Evolutionary conservation across 1,284 basidiomycete species (phyloP).

Genomic region (Microbotryomycetes sp.): DNA sequence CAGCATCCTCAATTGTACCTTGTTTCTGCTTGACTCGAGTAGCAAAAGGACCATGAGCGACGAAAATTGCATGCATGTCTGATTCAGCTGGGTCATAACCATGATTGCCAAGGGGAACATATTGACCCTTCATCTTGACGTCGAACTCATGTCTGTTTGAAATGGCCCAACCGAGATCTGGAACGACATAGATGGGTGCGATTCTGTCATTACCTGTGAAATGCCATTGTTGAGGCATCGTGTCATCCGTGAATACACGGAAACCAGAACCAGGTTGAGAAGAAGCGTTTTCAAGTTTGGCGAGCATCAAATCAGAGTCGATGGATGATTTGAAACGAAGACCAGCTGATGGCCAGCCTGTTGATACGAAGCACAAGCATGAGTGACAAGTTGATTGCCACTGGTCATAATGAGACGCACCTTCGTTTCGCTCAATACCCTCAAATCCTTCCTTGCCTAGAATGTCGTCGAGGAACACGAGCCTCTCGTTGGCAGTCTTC

Average conservation of each 20-base stretch:
- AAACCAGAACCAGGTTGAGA: slow-evolving; percentile 56
- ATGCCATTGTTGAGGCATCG: slow-evolving; percentile 74
- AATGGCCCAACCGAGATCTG: slow-evolving; percentile 64
- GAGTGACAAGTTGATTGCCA: neutral
- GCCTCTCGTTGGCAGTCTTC: slow-evolving; percentile 63
- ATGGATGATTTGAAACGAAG: slow-evolving; percentile 59
- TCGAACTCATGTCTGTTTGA: slow-evolving; percentile 49
- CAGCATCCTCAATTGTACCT: slow-evolving; percentile 4
- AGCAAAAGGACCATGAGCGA: slow-evolving; percentile 80
- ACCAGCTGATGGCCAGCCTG: slow-evolving; percentile 78
- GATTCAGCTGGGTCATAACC: slow-evolving; percentile 70
- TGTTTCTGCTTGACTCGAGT: slow-evolving; percentile 54
- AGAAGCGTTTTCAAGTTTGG: slow-evolving; percentile 52
- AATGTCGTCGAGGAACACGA: slow-evolving; percentile 75
- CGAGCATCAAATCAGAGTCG: slow-evolving; percentile 55
- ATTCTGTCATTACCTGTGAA: slow-evolving; percentile 63
- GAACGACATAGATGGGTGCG: slow-evolving; percentile 78
- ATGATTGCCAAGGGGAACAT: slow-evolving; percentile 53
- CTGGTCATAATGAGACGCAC: slow-evolving; percentile 39
- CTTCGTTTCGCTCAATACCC: slow-evolving; percentile 65
- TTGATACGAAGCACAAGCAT: slow-evolving; percentile 6
- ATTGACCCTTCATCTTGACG: slow-evolving; percentile 52
- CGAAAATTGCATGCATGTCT: slow-evolving; percentile 82
- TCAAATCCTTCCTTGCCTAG: slow-evolving; percentile 60
- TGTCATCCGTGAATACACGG: slow-evolving; percentile 67